phyloP scores from a whole-genome alignment of 1,139 yeast species.

The Diutina rugosa region DNA sequence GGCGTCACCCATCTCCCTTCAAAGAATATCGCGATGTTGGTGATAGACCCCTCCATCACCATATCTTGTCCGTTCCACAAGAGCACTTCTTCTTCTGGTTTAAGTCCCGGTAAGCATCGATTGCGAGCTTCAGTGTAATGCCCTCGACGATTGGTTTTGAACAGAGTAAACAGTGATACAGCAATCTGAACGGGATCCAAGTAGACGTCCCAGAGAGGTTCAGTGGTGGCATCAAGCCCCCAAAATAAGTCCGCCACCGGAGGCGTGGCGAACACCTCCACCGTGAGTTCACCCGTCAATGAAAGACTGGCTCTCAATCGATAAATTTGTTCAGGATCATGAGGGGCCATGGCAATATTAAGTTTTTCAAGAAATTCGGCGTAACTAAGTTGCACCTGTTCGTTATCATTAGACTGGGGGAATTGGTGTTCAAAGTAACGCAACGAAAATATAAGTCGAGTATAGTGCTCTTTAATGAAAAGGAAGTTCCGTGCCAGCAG shows the following conservation, averaged over 20 bases:
- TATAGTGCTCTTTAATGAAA: conserved; percentile 49
- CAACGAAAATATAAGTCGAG: conserved; percentile 42
- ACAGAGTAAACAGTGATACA: conserved; percentile 70
- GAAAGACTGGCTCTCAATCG: conserved; percentile 47
- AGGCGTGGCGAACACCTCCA: conserved; percentile 36
- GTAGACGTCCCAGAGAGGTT: conserved; percentile 39
- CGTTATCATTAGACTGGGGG: conserved; percentile 6
- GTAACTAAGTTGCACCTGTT: conserved; percentile 24
- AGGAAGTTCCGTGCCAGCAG: conserved; percentile 28
- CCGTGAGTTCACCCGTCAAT: conserved; percentile 32
- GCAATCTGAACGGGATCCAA: conserved; percentile 41
- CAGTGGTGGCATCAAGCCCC: conserved; percentile 17
- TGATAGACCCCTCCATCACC: conserved; percentile 75
- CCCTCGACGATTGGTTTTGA: conserved; percentile 70
- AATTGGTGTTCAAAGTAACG: conserved; percentile 31
- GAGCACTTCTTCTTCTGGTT: conserved; percentile 51
- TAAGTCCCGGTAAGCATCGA: conserved; percentile 24
- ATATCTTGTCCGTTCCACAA: conserved; percentile 47
- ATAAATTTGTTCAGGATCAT: conserved; percentile 26
- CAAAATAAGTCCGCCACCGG: conserved; percentile 26
- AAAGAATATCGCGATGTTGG: conserved; percentile 56
- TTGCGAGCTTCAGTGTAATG: conserved; percentile 53
- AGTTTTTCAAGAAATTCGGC: conserved; percentile 26
- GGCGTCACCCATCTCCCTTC: conserved; percentile 69
- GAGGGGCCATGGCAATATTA: conserved; percentile 19